Percentiles rank a stretch among this genome's conserved stretches.
phyloP scores from a whole-genome alignment of 345 rosid genomes.

The Salix arbutifolia region DNA sequence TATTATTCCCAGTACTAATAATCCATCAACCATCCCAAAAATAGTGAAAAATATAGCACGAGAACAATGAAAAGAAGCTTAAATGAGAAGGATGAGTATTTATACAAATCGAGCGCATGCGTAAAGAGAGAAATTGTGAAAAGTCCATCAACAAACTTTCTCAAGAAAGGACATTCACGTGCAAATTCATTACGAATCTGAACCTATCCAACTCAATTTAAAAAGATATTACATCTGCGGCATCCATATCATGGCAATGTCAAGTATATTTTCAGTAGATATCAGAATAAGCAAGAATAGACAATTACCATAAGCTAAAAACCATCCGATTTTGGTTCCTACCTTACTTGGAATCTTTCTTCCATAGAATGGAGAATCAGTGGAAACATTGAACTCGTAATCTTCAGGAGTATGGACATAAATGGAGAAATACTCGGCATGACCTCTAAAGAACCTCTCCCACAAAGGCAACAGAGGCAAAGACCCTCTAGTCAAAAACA shows the following conservation, averaged over 20 bases:
- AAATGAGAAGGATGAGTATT: not conserved
- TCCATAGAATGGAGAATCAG: slow-evolving; percentile 54
- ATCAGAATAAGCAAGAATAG: not conserved
- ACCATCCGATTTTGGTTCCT: not conserved
- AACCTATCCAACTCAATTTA: not conserved
- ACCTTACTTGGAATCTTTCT: slow-evolving; percentile 85
- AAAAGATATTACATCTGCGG: not conserved
- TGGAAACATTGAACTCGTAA: slow-evolving; percentile 49
- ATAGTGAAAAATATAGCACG: not conserved
- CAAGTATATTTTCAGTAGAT: not conserved
- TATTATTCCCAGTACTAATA: not conserved
- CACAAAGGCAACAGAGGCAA: slow-evolving; percentile 82
- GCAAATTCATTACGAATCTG: too few species aligned
- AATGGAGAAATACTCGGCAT: slow-evolving; percentile 48
- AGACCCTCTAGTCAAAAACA: slow-evolving; percentile 90
- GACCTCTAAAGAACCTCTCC: slow-evolving; percentile 83
- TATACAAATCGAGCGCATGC: not conserved
- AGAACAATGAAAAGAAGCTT: not conserved
- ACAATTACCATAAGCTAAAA: not conserved
- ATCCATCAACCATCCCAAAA: not conserved
- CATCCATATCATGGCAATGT: not conserved
- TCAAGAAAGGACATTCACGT: not conserved
- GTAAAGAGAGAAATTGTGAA: not conserved
- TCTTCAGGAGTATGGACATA: slow-evolving; percentile 64
- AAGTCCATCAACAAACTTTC: not conserved